A percentile compares a stretch with the other conserved stretches of the same genome.
phyloP scores from a whole-genome alignment of 345 rosid species.

The Kernera saxatilis region DNA sequence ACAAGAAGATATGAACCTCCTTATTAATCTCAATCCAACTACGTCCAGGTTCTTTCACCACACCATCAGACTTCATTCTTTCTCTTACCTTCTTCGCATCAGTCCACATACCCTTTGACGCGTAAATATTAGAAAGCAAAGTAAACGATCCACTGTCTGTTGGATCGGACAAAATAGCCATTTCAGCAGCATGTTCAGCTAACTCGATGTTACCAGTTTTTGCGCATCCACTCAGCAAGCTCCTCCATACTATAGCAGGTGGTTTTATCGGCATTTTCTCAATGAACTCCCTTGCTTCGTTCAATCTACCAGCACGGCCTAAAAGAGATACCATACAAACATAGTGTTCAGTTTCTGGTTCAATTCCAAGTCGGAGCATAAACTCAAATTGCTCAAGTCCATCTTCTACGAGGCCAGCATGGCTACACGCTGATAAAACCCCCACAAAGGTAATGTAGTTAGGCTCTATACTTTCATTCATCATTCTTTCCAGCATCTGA shows the following conservation, averaged over 20 bases:
- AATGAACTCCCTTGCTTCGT: constrained; percentile 57
- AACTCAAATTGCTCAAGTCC: constrained; percentile 45
- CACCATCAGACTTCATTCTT: constrained; percentile 54
- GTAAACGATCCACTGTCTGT: constrained; percentile 61
- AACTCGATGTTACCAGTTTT: constrained; percentile 45
- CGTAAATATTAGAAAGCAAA: constrained; percentile 57
- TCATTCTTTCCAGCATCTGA: constrained; percentile 49
- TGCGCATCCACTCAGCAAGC: constrained; percentile 59
- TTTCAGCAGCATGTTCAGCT: constrained; percentile 62
- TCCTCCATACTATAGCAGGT: constrained; percentile 59
- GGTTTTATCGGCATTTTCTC: constrained; percentile 52
- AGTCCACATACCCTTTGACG: constrained; percentile 68
- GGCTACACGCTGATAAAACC: constrained; percentile 71
- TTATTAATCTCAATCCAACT: constrained; percentile 60
- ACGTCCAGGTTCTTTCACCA: constrained; percentile 64
- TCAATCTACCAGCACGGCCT: constrained; percentile 55
- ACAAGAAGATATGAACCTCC: constrained; percentile 46
- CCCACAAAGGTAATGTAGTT: constrained; percentile 64
- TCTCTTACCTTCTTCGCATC: constrained; percentile 58
- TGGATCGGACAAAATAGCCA: constrained; percentile 55
- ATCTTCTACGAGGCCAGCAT: constrained; percentile 59
- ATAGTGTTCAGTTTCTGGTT: constrained; percentile 64
- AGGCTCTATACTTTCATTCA: constrained; percentile 49
- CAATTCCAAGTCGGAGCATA: constrained; percentile 50
- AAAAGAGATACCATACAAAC: constrained; percentile 64